Percentiles rank a stretch among this genome's conserved stretches.
Evolutionary conservation across 2,329 filamentous ascomycete species (phyloP).

Genomic region (Beauveria australis): DNA sequence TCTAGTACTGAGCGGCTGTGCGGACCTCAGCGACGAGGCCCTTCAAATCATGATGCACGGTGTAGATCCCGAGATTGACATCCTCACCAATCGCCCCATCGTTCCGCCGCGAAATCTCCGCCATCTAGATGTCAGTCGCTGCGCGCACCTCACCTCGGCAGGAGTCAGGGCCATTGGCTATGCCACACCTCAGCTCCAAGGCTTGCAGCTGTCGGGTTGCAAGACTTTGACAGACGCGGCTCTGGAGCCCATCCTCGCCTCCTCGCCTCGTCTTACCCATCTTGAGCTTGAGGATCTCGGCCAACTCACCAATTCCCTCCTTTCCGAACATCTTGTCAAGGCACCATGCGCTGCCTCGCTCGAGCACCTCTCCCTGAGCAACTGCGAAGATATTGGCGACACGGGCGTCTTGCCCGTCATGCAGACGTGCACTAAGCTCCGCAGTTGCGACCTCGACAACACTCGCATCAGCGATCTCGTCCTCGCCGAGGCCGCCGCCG

Average conservation of each 20-base stretch:
- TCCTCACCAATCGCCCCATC: slow-evolving; percentile 66
- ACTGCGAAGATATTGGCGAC: slow-evolving; percentile 81
- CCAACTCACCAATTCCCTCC: slow-evolving; percentile 63
- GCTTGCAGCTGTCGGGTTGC: slow-evolving; percentile 75
- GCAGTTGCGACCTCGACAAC: slow-evolving; percentile 81
- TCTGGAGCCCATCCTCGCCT: slow-evolving; percentile 63
- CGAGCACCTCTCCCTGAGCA: slow-evolving; percentile 78
- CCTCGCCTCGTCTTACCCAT: slow-evolving; percentile 70
- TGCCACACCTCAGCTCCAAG: slow-evolving; percentile 71
- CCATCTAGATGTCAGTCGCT: slow-evolving; percentile 79
- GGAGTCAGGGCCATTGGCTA: slow-evolving; percentile 65
- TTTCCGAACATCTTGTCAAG: slow-evolving; percentile 65
- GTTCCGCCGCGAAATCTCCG: slow-evolving; percentile 72
- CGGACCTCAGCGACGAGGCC: slow-evolving; percentile 66
- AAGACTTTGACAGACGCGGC: slow-evolving; percentile 64
- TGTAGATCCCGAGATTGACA: slow-evolving; percentile 66
- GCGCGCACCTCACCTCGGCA: slow-evolving; percentile 60
- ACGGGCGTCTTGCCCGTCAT: slow-evolving; percentile 75
- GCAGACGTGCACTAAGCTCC: slow-evolving; percentile 62
- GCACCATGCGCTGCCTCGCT: slow-evolving; percentile 65
- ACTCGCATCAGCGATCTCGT: slow-evolving; percentile 82
- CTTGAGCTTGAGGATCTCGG: slow-evolving; percentile 84
- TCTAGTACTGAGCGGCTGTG: slow-evolving; percentile 73
- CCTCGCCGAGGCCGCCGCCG: slow-evolving; percentile 75
- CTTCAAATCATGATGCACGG: slow-evolving; percentile 71